Base-by-base conservation (phyloP, 345 rosid species). In the Salix suchowensis region DNA sequence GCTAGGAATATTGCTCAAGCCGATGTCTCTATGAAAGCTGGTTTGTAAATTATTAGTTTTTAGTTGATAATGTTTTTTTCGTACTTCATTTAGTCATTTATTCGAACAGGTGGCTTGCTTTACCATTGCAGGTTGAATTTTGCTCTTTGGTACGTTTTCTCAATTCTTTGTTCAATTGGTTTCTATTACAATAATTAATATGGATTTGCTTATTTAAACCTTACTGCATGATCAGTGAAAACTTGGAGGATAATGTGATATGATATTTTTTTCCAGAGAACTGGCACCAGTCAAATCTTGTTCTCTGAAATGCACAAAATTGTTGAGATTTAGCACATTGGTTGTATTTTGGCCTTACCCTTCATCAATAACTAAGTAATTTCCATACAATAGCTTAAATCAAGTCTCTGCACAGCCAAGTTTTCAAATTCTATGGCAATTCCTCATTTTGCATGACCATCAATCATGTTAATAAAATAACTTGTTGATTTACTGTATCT, bases 1-100 rank as follows among this genome's bases (percentile, higher is more conserved):
- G 71, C 80, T 11, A 77, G 80, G 64, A 77, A 65, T 26, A 65
- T 77, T 23, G 71, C 80, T 24, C 71, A 65, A 39, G 80, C 80
- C 4, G 71, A 77, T 39, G 80, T 76, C 23, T 77, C 76, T 16
- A 8, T 71, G 36, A 77, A 77, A 52, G 24, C 80, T 48, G 80
- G 76, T 77, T 50, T 28, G 75, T 36, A 42, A 42, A 42, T 11
- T 32, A 10, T 36, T 34, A 4, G 16, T n/a, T 32, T 62, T 42
- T 13, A 2, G 23, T 24, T 48, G 8, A 48, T 28, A 13, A 23
- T n/a, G 28, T 4, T 48, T 18, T 19, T 15, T 67, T 21, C 32
- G 15, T 12, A 30, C 58, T 55, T 36, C 30, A 28, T 46, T 78
- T 39, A 26, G 77, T 64, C 79, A 78, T 58, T 82, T 78, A 44